These are phyloP conservation scores for Fusarium pilosicola DNA, from an alignment of 2,329 filamentous ascomycete species.

Conservation along the genomic window DNA sequence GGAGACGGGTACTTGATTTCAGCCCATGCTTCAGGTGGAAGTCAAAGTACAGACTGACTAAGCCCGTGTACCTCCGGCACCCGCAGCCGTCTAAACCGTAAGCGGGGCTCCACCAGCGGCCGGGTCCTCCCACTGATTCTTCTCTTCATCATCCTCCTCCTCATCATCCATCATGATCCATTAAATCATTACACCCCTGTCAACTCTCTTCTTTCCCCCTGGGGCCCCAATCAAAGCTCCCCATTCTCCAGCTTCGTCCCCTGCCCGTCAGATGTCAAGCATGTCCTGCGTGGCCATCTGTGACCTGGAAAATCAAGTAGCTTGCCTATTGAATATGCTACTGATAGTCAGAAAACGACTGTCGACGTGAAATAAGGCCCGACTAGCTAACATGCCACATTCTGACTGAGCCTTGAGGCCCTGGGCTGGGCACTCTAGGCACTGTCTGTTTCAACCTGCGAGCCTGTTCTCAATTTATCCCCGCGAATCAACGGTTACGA, in stretches of 20 bases:
- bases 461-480: slow-evolving; percentile 4
- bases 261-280: slow-evolving; percentile 35
- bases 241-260: slow-evolving; percentile 26
- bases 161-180: background rate
- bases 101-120: slow-evolving; percentile 34
- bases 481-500: slow-evolving; percentile 26
- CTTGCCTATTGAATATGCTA: slow-evolving; percentile 25
- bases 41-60: slow-evolving; percentile 23
- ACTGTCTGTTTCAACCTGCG: slow-evolving; percentile 5
- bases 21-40: no score
- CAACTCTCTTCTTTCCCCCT: background rate
- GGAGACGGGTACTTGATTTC: background rate
- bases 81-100: slow-evolving; percentile 35
- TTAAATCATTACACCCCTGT: background rate
- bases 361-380: slow-evolving; percentile 37
- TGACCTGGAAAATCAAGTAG: slow-evolving; percentile 1
- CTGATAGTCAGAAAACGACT: background rate
- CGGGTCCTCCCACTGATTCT: slow-evolving; percentile 26
- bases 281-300: slow-evolving; percentile 16
- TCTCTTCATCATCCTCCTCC: background rate
- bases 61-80: slow-evolving; percentile 24
- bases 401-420: background rate
- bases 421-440: background rate
- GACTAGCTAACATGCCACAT: slow-evolving; percentile 37
- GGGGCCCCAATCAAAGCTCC: slow-evolving; percentile 33